Evolutionary conservation across 148 eudicot genomes (phyloP).

Genomic region (Mesembryanthemum crystallinum): DNA sequence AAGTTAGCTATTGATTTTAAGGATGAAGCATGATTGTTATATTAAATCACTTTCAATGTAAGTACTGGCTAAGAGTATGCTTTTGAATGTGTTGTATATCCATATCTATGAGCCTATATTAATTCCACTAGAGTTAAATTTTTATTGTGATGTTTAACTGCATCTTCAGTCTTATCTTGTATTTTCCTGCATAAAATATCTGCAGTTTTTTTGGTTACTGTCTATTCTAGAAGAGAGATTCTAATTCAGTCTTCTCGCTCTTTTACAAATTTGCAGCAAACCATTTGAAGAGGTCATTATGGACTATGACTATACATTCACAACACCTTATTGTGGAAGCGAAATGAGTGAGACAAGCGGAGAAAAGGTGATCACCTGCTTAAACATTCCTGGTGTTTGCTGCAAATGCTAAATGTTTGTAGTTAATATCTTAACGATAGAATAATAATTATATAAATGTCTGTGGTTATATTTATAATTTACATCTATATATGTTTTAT

Average conservation of each 20-base stretch:
- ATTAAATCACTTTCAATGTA: no score
- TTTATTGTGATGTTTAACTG: background rate
- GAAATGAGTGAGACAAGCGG: slow-evolving; percentile 49
- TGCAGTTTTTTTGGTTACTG: background rate
- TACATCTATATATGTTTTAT: background rate
- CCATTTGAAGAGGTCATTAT: slow-evolving; percentile 75
- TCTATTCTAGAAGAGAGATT: background rate
- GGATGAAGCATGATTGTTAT: no score
- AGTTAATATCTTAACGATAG: no score
- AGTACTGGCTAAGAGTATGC: background rate
- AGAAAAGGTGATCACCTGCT: slow-evolving; percentile 46
- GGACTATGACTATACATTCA: slow-evolving; percentile 97
- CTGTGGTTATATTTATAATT: background rate
- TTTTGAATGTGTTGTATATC: background rate
- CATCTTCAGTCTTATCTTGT: background rate
- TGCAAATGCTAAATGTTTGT: background rate
- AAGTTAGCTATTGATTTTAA: no score
- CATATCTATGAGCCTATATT: background rate
- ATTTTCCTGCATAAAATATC: background rate
- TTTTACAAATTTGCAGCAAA: slow-evolving; percentile 52
- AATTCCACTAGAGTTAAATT: background rate
- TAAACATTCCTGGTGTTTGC: background rate
- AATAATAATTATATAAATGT: no score
- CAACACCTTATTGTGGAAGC: slow-evolving; percentile 93
- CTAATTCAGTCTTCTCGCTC: slow-evolving; percentile 10